phyloP scores from a whole-genome alignment of 129 eudicot genomes.

The Dittrichia graveolens region DNA sequence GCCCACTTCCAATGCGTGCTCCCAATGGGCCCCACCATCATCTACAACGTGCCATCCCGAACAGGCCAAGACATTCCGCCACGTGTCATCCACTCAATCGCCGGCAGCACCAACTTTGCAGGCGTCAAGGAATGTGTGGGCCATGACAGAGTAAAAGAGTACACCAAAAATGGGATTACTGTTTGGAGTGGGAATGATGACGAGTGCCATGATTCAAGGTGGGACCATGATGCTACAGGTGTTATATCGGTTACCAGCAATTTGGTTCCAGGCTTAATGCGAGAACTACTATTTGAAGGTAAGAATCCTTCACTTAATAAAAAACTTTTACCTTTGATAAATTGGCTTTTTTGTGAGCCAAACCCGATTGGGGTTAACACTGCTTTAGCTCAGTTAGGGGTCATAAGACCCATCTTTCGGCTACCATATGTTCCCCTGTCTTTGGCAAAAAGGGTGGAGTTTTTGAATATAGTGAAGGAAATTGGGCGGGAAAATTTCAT shows the following conservation, averaged over 20 bases:
- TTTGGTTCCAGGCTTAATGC: conserved; percentile 60
- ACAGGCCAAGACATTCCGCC: conserved; percentile 75
- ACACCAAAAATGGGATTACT: conserved; percentile 44
- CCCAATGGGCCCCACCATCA: conserved; percentile 68
- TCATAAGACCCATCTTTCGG: conserved; percentile 70
- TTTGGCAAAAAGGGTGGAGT: conserved; percentile 64
- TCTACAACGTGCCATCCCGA: conserved; percentile 68
- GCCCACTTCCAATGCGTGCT: conserved; percentile 60
- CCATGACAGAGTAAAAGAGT: conserved; percentile 42
- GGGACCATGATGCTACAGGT: conserved; percentile 61
- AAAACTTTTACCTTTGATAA: conserved; percentile 62
- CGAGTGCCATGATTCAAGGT: conserved; percentile 64
- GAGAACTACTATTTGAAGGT: conserved; percentile 45
- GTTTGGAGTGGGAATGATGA: conserved; percentile 79
- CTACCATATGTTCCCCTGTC: conserved; percentile 82
- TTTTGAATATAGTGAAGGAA: conserved; percentile 66
- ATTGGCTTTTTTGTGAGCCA: conserved; percentile 82
- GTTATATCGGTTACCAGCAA: conserved; percentile 67
- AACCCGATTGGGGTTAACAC: conserved; percentile 82
- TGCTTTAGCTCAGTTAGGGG: conserved; percentile 84
- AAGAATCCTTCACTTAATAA: conserved; percentile 48
- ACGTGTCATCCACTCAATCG: conserved; percentile 44
- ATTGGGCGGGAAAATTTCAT: conserved; percentile 74
- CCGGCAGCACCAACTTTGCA: conserved; percentile 49
- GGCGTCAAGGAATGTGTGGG: conserved; percentile 74